Evolutionary conservation across 2,329 filamentous ascomycete genomes (phyloP).

Genomic region (Bertia moriformis): DNA sequence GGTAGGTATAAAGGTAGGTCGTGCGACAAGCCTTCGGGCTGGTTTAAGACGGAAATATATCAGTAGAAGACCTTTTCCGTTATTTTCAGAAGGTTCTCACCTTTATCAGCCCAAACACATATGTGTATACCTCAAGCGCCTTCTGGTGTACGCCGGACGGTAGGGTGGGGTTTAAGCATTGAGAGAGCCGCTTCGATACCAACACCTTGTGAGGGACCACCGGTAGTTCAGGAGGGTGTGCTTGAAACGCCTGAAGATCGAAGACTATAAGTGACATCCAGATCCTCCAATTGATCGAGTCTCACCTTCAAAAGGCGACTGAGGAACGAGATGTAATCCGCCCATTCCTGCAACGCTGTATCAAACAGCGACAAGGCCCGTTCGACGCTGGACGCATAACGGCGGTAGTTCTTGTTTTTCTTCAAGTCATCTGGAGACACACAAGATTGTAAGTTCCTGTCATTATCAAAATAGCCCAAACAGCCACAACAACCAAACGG

Average conservation of each 20-base stretch:
- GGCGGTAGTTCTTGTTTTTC: constrained; percentile 61
- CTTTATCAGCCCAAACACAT: constrained; percentile 76
- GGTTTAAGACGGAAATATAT: not conserved
- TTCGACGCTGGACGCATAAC: constrained; percentile 81
- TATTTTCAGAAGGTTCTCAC: constrained; percentile 14
- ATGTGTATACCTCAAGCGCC: constrained; percentile 80
- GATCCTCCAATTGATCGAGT: constrained; percentile 4
- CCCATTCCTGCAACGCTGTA: constrained; percentile 91
- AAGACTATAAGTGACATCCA: constrained; percentile 6
- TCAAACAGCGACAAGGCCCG: constrained; percentile 81
- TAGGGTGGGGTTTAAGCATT: constrained; percentile 84
- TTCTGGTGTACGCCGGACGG: constrained; percentile 97
- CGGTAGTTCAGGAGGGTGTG: constrained; percentile 57
- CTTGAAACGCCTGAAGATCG: constrained; percentile 71
- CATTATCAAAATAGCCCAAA: not conserved
- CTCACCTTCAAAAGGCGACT: constrained; percentile 74
- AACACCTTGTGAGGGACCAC: constrained; percentile 68
- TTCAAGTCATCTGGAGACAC: constrained; percentile 38
- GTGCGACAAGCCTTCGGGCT: constrained; percentile 53
- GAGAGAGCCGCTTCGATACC: constrained; percentile 80
- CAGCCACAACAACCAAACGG: not conserved
- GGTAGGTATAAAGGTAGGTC: constrained; percentile 83
- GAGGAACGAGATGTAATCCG: constrained; percentile 95
- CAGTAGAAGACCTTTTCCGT: not conserved
- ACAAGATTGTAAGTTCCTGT: not conserved